Base-by-base conservation (phyloP, 2,329 filamentous ascomycete genomes). In the Sporothrix pallida region DNA sequence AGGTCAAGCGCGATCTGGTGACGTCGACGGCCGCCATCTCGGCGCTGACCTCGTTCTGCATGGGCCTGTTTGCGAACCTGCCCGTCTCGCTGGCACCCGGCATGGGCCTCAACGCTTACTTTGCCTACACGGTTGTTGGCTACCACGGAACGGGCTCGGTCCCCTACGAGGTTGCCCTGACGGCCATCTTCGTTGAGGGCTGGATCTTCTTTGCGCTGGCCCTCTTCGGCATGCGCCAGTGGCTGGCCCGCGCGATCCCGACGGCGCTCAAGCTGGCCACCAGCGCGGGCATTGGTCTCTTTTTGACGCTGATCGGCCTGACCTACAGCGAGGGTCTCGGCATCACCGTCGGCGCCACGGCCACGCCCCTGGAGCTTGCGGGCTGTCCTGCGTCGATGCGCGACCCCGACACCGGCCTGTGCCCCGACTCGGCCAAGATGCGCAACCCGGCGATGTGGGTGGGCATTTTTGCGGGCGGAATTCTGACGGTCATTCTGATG, bases 291-390 rank as follows among this genome's bases (percentile, higher is more conserved):
- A 91, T 91, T 58, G 89, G 89, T 1, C 82, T 91, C 50, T 90
- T 91, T 76, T 82, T 91, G 44, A 90, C 89, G 0, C 86, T 90
- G 76, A 89, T 89, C 75, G 89, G 89, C 1, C 84, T 91, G 76
- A 93, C 92, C 0, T 96, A 96, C 80, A 91, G 90, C 42, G 90
- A 92, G 63, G 94, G 94, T 73, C 95, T 97, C 78, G 94, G 94
- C 17, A 90, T 97, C 75, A 94, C 92, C 0, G n/a, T 72, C 3
- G 93, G 93, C 44, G 89, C 89, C 13, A 81, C 80, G 26, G 85
- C 87, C 1, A 94, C 93, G 0, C 94, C 94, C 0, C 85, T 96
- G 37, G 88, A 93, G 56, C 85, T 97, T 62, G 94, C 89, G 0
- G 94, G 94, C 3, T 97, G 94, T 78, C 86, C 88, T 0, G 78